These are phyloP conservation scores for Apiospora saccharicola DNA, from an alignment of 2,329 filamentous ascomycete genomes.

Conservation along the genomic window DNA sequence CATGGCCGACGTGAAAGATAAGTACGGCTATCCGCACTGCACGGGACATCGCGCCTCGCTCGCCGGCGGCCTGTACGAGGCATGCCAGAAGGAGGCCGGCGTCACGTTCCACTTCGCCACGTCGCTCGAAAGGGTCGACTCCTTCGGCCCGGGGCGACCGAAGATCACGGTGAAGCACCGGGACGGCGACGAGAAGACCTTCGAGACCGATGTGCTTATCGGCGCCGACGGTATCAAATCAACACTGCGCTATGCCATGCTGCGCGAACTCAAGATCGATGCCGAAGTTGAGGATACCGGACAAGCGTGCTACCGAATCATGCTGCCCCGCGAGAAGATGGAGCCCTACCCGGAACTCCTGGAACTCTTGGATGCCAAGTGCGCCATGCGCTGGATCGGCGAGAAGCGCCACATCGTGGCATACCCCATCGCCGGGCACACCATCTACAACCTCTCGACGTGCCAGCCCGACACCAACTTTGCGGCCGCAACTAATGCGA, in stretches of 20 bases:
- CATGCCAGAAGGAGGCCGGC: slow-evolving; percentile 67
- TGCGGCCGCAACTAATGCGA: slow-evolving; percentile 62
- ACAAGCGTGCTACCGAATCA: slow-evolving; percentile 81
- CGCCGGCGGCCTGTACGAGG: slow-evolving; percentile 72
- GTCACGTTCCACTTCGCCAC: slow-evolving; percentile 75
- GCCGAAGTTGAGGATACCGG: slow-evolving; percentile 72
- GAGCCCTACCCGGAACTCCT: slow-evolving; percentile 70
- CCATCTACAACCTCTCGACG: slow-evolving; percentile 70
- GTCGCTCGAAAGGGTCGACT: slow-evolving; percentile 61
- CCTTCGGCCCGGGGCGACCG: slow-evolving; percentile 63
- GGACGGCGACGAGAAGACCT: slow-evolving; percentile 59
- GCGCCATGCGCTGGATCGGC: slow-evolving; percentile 79
- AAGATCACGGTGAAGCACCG: slow-evolving; percentile 67
- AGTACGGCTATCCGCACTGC: slow-evolving; percentile 80
- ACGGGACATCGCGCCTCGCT: slow-evolving; percentile 79
- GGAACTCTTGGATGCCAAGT: slow-evolving; percentile 70
- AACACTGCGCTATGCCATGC: slow-evolving; percentile 57
- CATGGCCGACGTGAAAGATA: slow-evolving; percentile 70
- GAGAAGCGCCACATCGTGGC: slow-evolving; percentile 79
- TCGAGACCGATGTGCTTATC: slow-evolving; percentile 62
- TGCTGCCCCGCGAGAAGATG: slow-evolving; percentile 75
- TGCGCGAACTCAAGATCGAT: slow-evolving; percentile 57
- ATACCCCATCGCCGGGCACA: slow-evolving; percentile 74
- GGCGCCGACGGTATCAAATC: slow-evolving; percentile 66
- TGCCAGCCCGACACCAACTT: slow-evolving; percentile 69